These are phyloP conservation scores for Kitagawia praeruptora DNA, from an alignment of 129 eudicot genomes.

Conservation along the genomic window DNA sequence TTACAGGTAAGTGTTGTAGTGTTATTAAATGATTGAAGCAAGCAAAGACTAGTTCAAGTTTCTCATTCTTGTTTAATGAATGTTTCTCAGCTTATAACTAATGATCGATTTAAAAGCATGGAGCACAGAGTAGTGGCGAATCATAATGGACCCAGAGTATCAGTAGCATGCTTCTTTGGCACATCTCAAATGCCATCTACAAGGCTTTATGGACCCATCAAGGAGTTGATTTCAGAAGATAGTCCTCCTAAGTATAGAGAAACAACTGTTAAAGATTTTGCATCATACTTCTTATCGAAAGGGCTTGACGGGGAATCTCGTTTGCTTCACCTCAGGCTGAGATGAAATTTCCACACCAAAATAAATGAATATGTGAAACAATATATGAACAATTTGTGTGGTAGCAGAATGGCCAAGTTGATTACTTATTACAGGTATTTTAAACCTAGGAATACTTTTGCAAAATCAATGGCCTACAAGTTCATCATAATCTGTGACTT, in stretches of 20 bases:
- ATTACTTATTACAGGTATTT: background rate
- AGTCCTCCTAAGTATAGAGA: constrained; percentile 23
- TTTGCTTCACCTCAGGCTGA: constrained; percentile 34
- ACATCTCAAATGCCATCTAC: constrained; percentile 15
- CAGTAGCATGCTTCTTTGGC: constrained; percentile 45
- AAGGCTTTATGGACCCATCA: constrained; percentile 36
- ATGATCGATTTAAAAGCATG: constrained; percentile 38
- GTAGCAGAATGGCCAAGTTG: no score
- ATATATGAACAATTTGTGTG: no score
- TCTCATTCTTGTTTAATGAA: background rate
- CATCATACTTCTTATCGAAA: constrained; percentile 11
- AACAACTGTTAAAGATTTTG: constrained; percentile 24
- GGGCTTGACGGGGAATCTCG: constrained; percentile 38
- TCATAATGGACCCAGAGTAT: constrained; percentile 33
- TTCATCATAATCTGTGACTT: no score
- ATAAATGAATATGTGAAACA: no score
- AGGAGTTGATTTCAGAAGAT: constrained; percentile 22
- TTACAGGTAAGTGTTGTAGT: background rate
- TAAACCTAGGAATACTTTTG: background rate
- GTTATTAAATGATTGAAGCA: background rate
- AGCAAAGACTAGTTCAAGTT: background rate
- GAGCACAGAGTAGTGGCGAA: constrained; percentile 43
- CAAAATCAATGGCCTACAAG: no score
- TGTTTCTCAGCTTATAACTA: constrained; percentile 30
- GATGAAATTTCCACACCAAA: no score